Base-by-base conservation (phyloP, 2,329 filamentous ascomycete genomes). In the Fusarium lyarnte region DNA sequence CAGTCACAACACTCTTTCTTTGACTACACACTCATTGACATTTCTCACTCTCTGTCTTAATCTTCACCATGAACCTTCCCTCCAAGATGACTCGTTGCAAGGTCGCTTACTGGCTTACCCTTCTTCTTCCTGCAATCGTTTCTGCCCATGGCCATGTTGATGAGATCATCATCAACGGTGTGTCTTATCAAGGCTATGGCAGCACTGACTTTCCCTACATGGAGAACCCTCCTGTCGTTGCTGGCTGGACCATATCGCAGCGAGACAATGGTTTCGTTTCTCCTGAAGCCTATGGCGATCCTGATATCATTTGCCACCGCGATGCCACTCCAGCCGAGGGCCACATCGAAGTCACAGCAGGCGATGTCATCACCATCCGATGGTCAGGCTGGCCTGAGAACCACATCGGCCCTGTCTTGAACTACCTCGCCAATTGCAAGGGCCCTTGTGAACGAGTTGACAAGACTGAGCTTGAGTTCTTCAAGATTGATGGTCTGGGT, bases 291-390 rank as follows among this genome's bases (percentile, higher is more conserved):
- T 86, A 85, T 66, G 73, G 67, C 23, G 74, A 71, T 42, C 73
- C 81, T 3, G 84, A 87, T 55, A 88, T 88, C 71, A 84, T 86
- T 77, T 88, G 87, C 77, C 85, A 87, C 76, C 80, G 80, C 23
- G 77, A 80, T 16, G 82, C 82, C 12, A 81, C 78, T 6, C 80
- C 84, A 21, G 86, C 80, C 3, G 76, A 79, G 27, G 81, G 81
- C 7, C 81, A 82, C 54, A 82, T 84, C 11, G 77, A 79, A 17
- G 81, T 87, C 41, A 74, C 79, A 8, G 85, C 86, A 6, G 86
- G 86, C 35, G 82, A 83, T 68, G 79, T 78, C 52, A 78, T 88
- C 68, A 82, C 83, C 33, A 78, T 88, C 46, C 81, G 84, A 71
- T 88, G 86, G 86, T 83, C 82, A 58, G 78, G 78, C 4, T 87